Evolutionary conservation across 352 stramenopile species (phyloP).

Genomic region (Globisporangium paddicum): DNA sequence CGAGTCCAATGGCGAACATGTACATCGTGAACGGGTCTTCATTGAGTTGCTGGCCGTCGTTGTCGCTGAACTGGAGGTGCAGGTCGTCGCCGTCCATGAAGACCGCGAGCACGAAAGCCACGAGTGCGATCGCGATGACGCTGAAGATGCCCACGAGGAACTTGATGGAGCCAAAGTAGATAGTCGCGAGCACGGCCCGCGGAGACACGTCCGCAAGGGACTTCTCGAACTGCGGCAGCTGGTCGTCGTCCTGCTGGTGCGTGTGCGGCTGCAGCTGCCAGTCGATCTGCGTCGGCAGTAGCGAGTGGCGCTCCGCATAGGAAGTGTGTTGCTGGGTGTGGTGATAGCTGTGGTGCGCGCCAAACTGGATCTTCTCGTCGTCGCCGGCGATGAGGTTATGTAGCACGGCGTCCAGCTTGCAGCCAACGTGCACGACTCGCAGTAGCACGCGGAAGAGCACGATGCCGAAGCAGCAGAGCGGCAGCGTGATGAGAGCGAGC

Average conservation of each 20-base stretch:
- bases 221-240: constrained; percentile 30
- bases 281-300: constrained; percentile 33
- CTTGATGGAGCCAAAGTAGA: constrained; percentile 55
- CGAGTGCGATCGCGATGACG: constrained; percentile 23
- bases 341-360: constrained; percentile 14
- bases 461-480: constrained; percentile 51
- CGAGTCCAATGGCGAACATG: constrained; percentile 22
- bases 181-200: constrained; percentile 28
- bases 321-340: constrained; percentile 1
- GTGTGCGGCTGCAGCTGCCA: constrained; percentile 12
- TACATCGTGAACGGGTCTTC: constrained; percentile 27
- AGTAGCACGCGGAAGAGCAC: constrained; percentile 44
- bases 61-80: constrained; percentile 13
- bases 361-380: constrained; percentile 27
- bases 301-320: constrained; percentile 18
- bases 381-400: constrained; percentile 44
- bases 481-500: constrained; percentile 31
- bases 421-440: constrained; percentile 31
- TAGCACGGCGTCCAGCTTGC: constrained; percentile 33
- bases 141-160: constrained; percentile 28
- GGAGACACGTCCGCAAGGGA: constrained; percentile 29
- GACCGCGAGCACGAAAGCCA: constrained; percentile 25
- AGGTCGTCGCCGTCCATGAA: constrained; percentile 27
- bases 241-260: constrained; percentile 6
- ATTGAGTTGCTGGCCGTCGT: background rate